phyloP scores from a whole-genome alignment of 495 filamentous ascomycete species.

The Patellaria atrata region DNA sequence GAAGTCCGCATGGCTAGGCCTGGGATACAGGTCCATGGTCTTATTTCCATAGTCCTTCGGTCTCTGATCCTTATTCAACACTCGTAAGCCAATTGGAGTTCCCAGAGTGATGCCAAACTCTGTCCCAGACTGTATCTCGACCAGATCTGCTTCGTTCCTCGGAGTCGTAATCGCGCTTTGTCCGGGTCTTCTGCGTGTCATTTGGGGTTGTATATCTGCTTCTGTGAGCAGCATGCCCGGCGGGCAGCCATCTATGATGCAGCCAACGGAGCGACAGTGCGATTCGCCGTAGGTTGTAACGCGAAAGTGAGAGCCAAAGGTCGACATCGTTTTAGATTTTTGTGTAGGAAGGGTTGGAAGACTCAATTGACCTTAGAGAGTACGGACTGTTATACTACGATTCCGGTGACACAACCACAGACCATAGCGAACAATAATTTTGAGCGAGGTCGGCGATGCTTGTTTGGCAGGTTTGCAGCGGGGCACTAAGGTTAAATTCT shows the following conservation, averaged over 20 bases:
- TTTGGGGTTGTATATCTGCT: constrained; percentile 84
- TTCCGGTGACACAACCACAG: too few relatives aligned
- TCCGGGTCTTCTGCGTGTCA: constrained; percentile 81
- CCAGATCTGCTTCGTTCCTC: constrained; percentile 80
- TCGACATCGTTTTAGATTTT: constrained; percentile 51
- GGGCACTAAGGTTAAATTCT: too few relatives aligned
- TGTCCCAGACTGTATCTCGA: constrained; percentile 86
- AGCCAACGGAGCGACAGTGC: constrained; percentile 27
- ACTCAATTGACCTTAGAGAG: too few relatives aligned
- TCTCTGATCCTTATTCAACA: constrained; percentile 83
- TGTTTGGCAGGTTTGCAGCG: too few relatives aligned
- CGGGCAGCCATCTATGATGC: constrained; percentile 47
- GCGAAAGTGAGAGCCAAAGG: constrained; percentile 63
- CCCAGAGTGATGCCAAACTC: constrained; percentile 87
- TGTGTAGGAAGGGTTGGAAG: constrained; percentile 1
- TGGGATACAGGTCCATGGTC: constrained; percentile 84
- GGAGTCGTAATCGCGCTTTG: constrained; percentile 86
- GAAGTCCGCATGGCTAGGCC: constrained; percentile 90
- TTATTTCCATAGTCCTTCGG: constrained; percentile 85
- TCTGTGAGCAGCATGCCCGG: constrained; percentile 83
- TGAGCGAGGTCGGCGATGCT: too few relatives aligned
- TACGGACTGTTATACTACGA: too few relatives aligned
- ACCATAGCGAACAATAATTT: too few relatives aligned
- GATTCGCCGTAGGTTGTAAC: constrained; percentile 30
- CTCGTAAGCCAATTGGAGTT: constrained; percentile 78